A percentile compares a stretch with the other conserved stretches of the same genome.
phyloP scores from a whole-genome alignment of 108 stramenopile species.

The Conticribra weissflogii region DNA sequence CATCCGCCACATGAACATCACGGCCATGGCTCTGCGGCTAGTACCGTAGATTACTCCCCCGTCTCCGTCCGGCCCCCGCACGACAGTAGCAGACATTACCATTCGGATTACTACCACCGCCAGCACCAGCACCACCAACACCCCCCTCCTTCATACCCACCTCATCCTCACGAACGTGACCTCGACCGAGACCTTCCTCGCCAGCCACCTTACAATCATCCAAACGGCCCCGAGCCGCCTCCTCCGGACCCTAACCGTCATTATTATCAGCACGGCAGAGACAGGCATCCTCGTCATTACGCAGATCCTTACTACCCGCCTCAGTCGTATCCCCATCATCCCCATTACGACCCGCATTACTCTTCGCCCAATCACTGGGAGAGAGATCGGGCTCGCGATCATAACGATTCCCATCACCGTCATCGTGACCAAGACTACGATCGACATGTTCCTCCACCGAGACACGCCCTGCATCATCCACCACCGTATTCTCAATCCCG shows the following conservation, averaged over 20 bases:
- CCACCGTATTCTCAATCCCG: background rate
- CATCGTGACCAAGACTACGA: no score
- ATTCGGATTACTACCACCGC: no score
- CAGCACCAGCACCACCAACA: no score
- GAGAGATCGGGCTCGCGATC: no score
- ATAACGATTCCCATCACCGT: no score
- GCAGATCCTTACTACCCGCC: background rate
- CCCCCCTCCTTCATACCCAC: no score
- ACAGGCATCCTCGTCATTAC: background rate
- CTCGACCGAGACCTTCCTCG: no score
- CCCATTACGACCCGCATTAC: background rate
- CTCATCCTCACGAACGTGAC: no score
- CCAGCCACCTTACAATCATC: background rate
- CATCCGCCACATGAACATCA: background rate
- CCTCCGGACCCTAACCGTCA: background rate
- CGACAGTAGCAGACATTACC: no score
- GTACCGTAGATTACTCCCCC: background rate
- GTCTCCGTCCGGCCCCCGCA: background rate
- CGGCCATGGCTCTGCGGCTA: background rate
- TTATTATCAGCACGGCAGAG: background rate
- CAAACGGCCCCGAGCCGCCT: background rate
- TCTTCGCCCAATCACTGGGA: background rate
- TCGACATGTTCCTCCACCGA: no score
- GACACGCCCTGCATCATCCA: no score
- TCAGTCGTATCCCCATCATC: background rate